Evolutionary conservation across 1,139 yeast species (phyloP), one percentile per base, ranked within the genome.

Genomic region (Magnusiomyces tetraspermus): DNA sequence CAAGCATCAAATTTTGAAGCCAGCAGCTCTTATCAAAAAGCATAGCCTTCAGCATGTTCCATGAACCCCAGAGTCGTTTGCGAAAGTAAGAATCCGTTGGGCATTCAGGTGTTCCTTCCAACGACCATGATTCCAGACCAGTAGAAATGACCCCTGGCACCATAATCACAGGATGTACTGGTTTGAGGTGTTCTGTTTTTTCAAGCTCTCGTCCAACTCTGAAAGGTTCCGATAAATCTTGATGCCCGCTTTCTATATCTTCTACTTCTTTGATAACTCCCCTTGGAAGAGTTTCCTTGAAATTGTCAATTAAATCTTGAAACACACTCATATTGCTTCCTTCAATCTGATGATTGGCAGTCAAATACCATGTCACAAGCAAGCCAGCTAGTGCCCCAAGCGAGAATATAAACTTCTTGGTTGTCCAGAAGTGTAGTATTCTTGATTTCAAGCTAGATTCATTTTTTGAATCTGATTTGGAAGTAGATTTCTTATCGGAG

Each of bases 61-160:
- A 90, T 1, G 96, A 86, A 0, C 98, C 98, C 98, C 98, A 92
- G 53, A 94, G 68, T 58, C 97, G 74, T 65, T 89, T 90, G 50
- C 98, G 76, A 71, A 90, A 92, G 67, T 90, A 95, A 24, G 82
- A 77, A 54, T 82, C 79, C 40, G 89, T 78, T 2, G 95, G 95
- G 66, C 98, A 92, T 11, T 85, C 95, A 1, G 74, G 77, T 8
- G 82, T 74, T 6, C 85, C 87, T 42, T 74, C 76, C 1, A 87
- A 73, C 0, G 95, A 85, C 98, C 98, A 92, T 47, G 92, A 83
- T 67, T 94, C 98, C 47, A 92, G 75, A 1, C 97, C 97, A 0
- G 97, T 90, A 31, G 96, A 86, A 51, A 88, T 86, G 10, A 92
- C 97, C 1, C 98, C 98, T 0, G 98, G 98, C 23, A 92, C 89